Conservation (phyloP, 2,329 filamentous ascomycete genomes). For the Tolypocladium tundrense region DNA sequence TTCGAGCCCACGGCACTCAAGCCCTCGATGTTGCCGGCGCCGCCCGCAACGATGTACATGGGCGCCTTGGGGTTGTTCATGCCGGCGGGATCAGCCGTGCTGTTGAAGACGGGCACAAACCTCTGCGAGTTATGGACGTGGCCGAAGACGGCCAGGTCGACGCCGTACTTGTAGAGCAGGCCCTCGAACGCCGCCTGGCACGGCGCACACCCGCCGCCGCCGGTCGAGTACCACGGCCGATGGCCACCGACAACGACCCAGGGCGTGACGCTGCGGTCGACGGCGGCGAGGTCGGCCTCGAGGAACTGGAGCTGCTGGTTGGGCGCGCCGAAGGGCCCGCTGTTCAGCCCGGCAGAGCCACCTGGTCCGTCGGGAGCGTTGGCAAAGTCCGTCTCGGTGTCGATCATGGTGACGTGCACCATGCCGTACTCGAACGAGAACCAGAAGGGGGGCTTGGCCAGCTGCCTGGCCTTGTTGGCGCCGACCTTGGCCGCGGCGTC, state of each 20-base stretch:
- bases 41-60: conserved; percentile 36
- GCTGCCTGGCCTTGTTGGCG: conserved; percentile 33
- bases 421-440: conserved; percentile 18
- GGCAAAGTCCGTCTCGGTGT: conserved; percentile 21
- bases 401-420: conserved; percentile 19
- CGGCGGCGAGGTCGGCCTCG: conserved; percentile 42
- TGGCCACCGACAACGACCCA: conserved; percentile 29
- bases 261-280: conserved; percentile 44
- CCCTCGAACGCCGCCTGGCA: conserved; percentile 44
- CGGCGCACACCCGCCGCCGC: conserved; percentile 24
- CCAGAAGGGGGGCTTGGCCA: conserved; percentile 14
- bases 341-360: conserved; percentile 21
- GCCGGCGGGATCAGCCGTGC: conserved; percentile 23
- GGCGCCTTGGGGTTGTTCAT: conserved; percentile 21
- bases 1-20: conserved; percentile 30
- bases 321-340: conserved; percentile 37
- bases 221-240: conserved; percentile 36
- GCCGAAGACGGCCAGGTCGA: conserved; percentile 46
- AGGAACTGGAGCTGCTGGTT: conserved; percentile 45
- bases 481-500: conserved; percentile 27
- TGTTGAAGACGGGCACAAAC: conserved; percentile 30
- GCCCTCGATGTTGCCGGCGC: conserved; percentile 46
- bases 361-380: conserved; percentile 17
- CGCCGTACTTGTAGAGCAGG: conserved; percentile 43
- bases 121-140: conserved; percentile 50